Conservation (phyloP, 805 yeast genomes). For the Kodamaea lidongshanica region DNA sequence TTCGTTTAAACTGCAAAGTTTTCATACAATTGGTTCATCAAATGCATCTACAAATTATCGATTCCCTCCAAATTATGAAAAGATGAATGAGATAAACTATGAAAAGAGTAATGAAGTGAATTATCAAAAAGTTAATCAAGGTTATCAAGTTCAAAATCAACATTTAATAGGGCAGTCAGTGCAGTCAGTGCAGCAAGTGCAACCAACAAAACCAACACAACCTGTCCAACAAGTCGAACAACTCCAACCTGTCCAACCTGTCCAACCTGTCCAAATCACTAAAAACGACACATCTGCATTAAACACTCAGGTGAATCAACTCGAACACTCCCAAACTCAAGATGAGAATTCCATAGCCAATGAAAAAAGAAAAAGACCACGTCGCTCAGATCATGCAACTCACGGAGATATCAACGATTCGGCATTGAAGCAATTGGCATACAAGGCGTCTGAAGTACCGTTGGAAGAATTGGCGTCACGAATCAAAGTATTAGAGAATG, state of each 20-base stretch:
- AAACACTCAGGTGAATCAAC: neutral
- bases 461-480: constrained; percentile 39
- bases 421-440: constrained; percentile 34
- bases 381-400: constrained; percentile 25
- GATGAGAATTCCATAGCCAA: constrained; percentile 1
- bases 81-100: too few relatives aligned
- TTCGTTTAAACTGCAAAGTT: too few relatives aligned
- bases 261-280: constrained; percentile 2
- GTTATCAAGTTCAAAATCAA: too few relatives aligned
- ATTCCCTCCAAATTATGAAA: too few relatives aligned
- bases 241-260: neutral
- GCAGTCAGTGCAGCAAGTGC: constrained; percentile 1
- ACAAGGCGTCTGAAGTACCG: constrained; percentile 27
- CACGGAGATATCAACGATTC: constrained; percentile 33
- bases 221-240: constrained; percentile 2
- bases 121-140: too few relatives aligned
- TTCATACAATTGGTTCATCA: too few relatives aligned
- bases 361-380: constrained; percentile 17
- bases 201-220: neutral
- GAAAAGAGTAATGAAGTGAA: too few relatives aligned
- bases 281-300: constrained; percentile 1
- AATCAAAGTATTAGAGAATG: constrained; percentile 38
- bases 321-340: constrained; percentile 1
- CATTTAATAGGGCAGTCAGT: too few relatives aligned
- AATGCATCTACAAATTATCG: too few relatives aligned